Base-by-base conservation (phyloP, 2,329 filamentous ascomycete species). In the Paracoccidioides lutzii region DNA sequence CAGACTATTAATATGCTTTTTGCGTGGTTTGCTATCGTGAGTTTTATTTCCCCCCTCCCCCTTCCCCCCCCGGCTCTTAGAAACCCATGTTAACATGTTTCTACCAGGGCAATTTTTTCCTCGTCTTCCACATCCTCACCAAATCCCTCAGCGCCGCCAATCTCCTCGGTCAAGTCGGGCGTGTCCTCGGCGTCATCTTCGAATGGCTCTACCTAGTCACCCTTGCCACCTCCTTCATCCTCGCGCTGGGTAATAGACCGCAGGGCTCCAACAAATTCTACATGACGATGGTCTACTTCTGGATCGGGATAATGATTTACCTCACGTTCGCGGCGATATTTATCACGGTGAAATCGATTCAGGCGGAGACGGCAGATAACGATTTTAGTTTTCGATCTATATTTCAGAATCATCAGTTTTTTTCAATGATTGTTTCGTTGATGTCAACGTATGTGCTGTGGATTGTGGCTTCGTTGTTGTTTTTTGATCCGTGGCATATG, bases 401-500 rank as follows among this genome's bases (percentile, higher is more conserved):
- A 3, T 90, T 97, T 73, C 85, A 82, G 64, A 95, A 98, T 70
- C 78, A 82, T 60, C 82, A 94, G 57, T 97, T 98, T 75, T 90
- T 93, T 71, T 94, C 89, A 38, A 80, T 98, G 60, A 93, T 98
- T 63, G 83, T 98, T 53, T 96, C 90, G 0, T 81, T 97, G 65
- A 81, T 87, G 65, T 93, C 90, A 9, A 98, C 93, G 0, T 98
- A 93, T 68, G 79, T 94, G 59, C 84, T 98, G 65, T 98, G 90
- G 86, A 80, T 97, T 58, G 74, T 98, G 52, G 87, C 89, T 0
- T 95, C 90, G 7, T 78, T 98, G 61, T 77, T 98, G 62, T 97
- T 97, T 83, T 83, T 97, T 71, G 93, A 98, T 69, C 93, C 93
- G 3, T 98, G 93, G 91, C 93, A 98, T 75, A 97, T 98, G 90